Percentiles rank a stretch among this genome's conserved stretches.
Conservation (phyloP, 192 early-diverging fungal genomes). For the Coemansia sp. region DNA sequence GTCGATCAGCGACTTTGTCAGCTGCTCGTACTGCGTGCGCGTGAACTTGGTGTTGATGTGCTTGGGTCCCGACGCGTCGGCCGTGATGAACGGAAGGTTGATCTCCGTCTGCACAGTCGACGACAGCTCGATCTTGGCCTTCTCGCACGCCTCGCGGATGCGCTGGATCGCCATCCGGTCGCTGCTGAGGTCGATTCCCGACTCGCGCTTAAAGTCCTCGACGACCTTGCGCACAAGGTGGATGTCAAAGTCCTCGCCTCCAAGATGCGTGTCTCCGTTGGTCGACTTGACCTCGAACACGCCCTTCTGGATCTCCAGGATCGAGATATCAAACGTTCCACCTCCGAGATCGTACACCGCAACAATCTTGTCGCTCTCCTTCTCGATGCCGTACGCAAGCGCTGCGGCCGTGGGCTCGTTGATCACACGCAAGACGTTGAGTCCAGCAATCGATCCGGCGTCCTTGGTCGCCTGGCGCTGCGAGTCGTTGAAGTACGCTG, state of each 20-base stretch:
- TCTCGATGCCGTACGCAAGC: constrained; percentile 96
- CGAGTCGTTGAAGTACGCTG: constrained; percentile 98
- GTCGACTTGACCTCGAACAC: constrained; percentile 99
- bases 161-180: constrained; percentile 97
- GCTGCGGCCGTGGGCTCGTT: constrained; percentile 98
- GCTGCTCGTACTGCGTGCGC: constrained; percentile 83
- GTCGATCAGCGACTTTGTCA: constrained; percentile 79
- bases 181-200: constrained; percentile 76
- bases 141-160: constrained; percentile 96
- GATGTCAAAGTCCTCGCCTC: constrained; percentile 77
- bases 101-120: constrained; percentile 94
- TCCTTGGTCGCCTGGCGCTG: constrained; percentile 99
- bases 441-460: constrained; percentile 86
- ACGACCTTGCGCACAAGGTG: constrained; percentile 75
- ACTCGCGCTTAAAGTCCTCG: constrained; percentile 90
- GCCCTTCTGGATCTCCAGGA: constrained; percentile 96
- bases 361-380: constrained; percentile 90
- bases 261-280: constrained; percentile 90
- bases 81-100: constrained; percentile 94
- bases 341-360: constrained; percentile 98
- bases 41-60: constrained; percentile 96
- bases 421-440: constrained; percentile 97
- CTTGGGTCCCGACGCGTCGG: constrained; percentile 82
- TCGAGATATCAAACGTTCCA: constrained; percentile 99
- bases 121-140: constrained; percentile 99